Evolutionary conservation across 108 stramenopile species (phyloP).

Genomic region (Chaetoceros tenuissimus): DNA sequence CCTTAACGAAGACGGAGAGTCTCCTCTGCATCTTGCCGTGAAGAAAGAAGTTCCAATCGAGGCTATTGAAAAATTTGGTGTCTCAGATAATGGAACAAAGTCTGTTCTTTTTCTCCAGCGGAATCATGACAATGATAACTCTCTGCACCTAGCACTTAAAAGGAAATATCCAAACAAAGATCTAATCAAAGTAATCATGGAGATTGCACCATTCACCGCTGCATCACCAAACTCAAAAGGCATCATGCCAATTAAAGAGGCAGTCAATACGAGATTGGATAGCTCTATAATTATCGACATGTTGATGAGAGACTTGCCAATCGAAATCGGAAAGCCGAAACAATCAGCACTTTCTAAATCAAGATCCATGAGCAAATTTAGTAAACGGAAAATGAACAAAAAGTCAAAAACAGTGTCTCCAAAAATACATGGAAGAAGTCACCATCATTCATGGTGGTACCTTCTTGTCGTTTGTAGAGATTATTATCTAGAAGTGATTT

Average conservation of each 20-base stretch:
- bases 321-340: not conserved
- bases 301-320: not conserved
- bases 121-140: not conserved
- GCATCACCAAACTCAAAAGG: not conserved
- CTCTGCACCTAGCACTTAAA: not conserved
- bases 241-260: not conserved
- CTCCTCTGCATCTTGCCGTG: not conserved
- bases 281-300: not conserved
- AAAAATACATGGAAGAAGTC: not conserved
- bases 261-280: not conserved
- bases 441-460: not conserved
- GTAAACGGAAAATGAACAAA: not conserved
- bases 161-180: not conserved
- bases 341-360: not conserved
- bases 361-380: too few relatives aligned
- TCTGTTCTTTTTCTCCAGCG: not conserved
- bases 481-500: not conserved
- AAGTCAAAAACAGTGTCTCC: not conserved
- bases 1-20: not conserved
- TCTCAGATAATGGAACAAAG: not conserved
- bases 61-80: not conserved
- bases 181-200: not conserved
- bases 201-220: not conserved
- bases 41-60: not conserved
- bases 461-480: not conserved